Percentiles rank a stretch among this genome's conserved stretches.
phyloP scores from a whole-genome alignment of 2,329 filamentous ascomycete genomes.

The Hypoxylon sp. region DNA sequence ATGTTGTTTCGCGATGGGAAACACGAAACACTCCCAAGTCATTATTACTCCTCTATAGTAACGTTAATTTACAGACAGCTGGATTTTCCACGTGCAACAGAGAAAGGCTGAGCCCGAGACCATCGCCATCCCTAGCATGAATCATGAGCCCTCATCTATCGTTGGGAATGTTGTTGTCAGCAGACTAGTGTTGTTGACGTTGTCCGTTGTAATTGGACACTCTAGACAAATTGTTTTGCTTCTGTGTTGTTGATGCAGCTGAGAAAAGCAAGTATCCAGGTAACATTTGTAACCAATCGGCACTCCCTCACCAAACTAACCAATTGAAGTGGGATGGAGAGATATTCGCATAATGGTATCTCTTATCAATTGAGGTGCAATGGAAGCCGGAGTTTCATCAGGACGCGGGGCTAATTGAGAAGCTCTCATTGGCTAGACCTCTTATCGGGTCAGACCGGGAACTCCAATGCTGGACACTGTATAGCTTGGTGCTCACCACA shows the following conservation, averaged over 20 bases:
- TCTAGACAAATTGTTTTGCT: slow-evolving; percentile 24
- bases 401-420: slow-evolving; percentile 36
- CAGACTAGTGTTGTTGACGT: slow-evolving; percentile 34
- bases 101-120: slow-evolving; percentile 5
- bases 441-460: slow-evolving; percentile 25
- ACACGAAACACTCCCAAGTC: slow-evolving; percentile 33
- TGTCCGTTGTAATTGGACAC: slow-evolving; percentile 33
- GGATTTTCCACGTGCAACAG: slow-evolving; percentile 10
- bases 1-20: slow-evolving; percentile 32
- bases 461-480: slow-evolving; percentile 19
- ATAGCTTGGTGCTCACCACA: too few relatives aligned
- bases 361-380: slow-evolving; percentile 41
- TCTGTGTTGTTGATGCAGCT: slow-evolving; percentile 26
- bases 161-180: slow-evolving; percentile 24
- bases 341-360: slow-evolving; percentile 32
- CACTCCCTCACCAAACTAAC: background rate
- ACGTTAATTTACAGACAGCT: slow-evolving; percentile 14
- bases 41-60: slow-evolving; percentile 15
- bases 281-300: slow-evolving; percentile 27
- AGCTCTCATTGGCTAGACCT: slow-evolving; percentile 24
- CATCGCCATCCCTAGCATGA: background rate
- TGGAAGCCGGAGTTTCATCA: slow-evolving; percentile 35
- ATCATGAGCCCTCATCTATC: background rate
- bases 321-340: slow-evolving; percentile 21
- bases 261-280: slow-evolving; percentile 18